Conservation (phyloP, 257 asterid species). For the Solanum pinnatisectum region DNA sequence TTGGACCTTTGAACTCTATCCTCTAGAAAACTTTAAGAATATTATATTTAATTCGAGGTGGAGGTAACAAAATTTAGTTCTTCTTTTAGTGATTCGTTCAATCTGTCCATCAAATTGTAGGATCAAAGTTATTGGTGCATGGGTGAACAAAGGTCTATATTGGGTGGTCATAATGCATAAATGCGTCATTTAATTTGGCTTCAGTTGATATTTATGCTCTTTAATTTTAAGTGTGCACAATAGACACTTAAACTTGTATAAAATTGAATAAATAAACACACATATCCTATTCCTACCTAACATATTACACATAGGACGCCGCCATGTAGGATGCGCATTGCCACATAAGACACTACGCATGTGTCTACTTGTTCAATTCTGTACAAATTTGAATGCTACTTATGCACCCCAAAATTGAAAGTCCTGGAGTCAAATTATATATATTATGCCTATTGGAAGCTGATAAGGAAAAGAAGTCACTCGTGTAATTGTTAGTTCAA, state of each 20-base stretch:
- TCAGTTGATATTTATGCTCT: no score
- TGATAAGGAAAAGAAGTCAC: background rate
- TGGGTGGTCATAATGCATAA: no score
- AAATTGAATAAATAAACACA: no score
- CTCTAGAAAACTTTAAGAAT: background rate
- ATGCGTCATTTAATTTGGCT: no score
- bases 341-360: background rate
- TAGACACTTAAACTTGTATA: no score
- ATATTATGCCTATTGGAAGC: background rate
- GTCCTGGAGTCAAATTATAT: no score
- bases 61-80: background rate
- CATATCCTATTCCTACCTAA: no score
- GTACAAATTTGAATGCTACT: no score
- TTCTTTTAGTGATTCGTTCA: background rate
- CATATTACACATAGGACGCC: no score
- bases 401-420: background rate
- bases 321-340: no score
- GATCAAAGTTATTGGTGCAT: background rate
- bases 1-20: background rate
- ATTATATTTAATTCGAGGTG: background rate
- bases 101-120: background rate
- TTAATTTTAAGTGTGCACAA: background rate
- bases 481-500: background rate
- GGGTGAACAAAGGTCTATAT: background rate
- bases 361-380: background rate